A percentile compares a stretch with the other conserved stretches of the same genome.
Evolutionary conservation across 2,329 filamentous ascomycete genomes (phyloP).

Genomic region (Chaetomium sp.): DNA sequence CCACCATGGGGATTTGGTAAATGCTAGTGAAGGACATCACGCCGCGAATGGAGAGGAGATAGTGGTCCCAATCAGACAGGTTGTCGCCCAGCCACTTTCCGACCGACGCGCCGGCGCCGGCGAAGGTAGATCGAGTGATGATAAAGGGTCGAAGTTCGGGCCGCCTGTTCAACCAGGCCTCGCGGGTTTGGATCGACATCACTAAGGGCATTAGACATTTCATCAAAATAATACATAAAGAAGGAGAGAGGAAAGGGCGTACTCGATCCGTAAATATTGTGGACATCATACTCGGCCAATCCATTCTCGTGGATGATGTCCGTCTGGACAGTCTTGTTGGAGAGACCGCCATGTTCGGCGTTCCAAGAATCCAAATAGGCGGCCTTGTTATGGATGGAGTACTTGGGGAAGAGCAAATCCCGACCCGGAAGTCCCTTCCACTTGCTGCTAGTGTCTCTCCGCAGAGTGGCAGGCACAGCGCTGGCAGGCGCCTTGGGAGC

Average conservation of each 20-base stretch:
- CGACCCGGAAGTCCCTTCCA: slow-evolving; percentile 54
- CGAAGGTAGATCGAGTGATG: slow-evolving; percentile 71
- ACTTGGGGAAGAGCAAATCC: slow-evolving; percentile 58
- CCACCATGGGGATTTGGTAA: slow-evolving; percentile 63
- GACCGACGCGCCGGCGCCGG: slow-evolving; percentile 61
- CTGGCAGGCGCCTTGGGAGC: neutral
- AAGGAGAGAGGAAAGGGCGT: slow-evolving; percentile 45
- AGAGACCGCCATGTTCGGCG: slow-evolving; percentile 40
- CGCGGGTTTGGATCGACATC: slow-evolving; percentile 62
- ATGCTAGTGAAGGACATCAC: slow-evolving; percentile 57
- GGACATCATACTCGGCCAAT: slow-evolving; percentile 64
- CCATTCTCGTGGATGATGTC: slow-evolving; percentile 64
- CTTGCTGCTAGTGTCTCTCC: slow-evolving; percentile 28
- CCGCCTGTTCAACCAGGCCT: slow-evolving; percentile 60
- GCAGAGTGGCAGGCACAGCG: slow-evolving; percentile 13
- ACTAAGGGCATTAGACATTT: slow-evolving; percentile 26
- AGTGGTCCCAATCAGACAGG: slow-evolving; percentile 49
- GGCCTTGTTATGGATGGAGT: slow-evolving; percentile 58
- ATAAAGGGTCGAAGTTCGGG: slow-evolving; percentile 60
- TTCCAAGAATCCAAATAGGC: slow-evolving; percentile 38
- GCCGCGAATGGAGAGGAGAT: slow-evolving; percentile 50
- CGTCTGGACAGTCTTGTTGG: slow-evolving; percentile 58
- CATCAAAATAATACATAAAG: too few relatives aligned
- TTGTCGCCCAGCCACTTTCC: slow-evolving; percentile 58
- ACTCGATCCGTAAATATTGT: slow-evolving; percentile 66